Evolutionary conservation across 805 yeast species (phyloP), one percentile per base, ranked within the genome.

Genomic region (Cyberlindnera japonica): DNA sequence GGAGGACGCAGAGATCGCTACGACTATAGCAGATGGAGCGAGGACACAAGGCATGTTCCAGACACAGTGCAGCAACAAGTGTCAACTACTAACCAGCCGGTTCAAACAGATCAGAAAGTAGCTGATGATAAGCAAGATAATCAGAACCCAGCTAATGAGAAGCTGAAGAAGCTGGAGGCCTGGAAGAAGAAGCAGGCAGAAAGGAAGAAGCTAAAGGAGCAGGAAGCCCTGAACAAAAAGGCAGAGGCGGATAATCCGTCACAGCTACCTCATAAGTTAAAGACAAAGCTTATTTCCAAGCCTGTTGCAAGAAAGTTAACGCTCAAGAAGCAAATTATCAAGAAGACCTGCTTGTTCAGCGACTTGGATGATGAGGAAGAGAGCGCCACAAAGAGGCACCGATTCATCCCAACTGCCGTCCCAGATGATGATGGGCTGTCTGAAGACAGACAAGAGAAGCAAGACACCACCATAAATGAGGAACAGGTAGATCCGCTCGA

Each of bases 151-250:
- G n/a, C n/a, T n/a, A n/a, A n/a, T n/a, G 63, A 59, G 29, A 61
- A 72, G 32, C 65, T 63, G 32, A 57, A 59, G 45, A 65, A 71
- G 42, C 53, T 75, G 0, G 75, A 71, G 41, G 77, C 74, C 19
- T 77, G 82, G 81, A 75, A 74, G 55, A 63, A 57, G 60, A 68
- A 65, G 48, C 66, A 62, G 41, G 51, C 48, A 18, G 57, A 48
- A 39, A 31, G 47, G 37, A 60, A 50, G 55, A 54, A 29, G 37
- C 54, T 42, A 16, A 47, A 44, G 26, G 54, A 46, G 38, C 48
- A 36, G 37, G 50, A 33, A 35, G 45, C 47, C 48, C 43, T 21
- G 31, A 21, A 13, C n/a, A 12, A 21, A 13, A n/a, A 18, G 6
- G 25, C 18, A 22, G 21, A 19, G 17, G 25, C 34, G 4, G 26